Evolutionary conservation across 1,284 basidiomycete genomes (phyloP), one percentile per base, ranked within the genome.

Genomic region (Leccinum pallidistipes): DNA sequence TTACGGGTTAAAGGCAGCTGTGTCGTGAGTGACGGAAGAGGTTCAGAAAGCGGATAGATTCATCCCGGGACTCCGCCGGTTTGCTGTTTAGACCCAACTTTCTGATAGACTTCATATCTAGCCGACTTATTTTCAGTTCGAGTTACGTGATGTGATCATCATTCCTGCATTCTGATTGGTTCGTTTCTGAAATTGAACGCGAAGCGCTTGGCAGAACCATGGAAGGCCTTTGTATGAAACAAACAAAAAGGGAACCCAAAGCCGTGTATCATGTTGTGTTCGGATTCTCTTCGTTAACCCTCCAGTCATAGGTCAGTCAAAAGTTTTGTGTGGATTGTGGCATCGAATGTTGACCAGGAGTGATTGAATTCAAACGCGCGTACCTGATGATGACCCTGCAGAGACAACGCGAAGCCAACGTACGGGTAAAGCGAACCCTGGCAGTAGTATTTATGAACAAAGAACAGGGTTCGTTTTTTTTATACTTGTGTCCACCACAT

Each of bases 71-170:
- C 27, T 29, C 27, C 27, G 59, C 53, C 55, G 29, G 52, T 53
- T 61, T 45, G 18, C 21, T 36, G 55, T 65, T 29, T 66, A 24
- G 9, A 69, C 60, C 14, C 57, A 61, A 62, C 0, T 8, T 38
- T 62, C 57, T 62, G 59, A 69, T 68, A 67, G 52, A 31, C 34
- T 50, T 51, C 36, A 63, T 62, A 73, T 72, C 69, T 71, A 71
- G 70, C 63, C 70, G 71, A 66, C 50, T 61, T 47, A 65, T 67
- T 73, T 68, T 71, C 54, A 64, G 62, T 68, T 57, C 7, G 10
- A 40, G 18, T 69, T 70, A 72, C 68, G 66, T 71, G 60, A 70
- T 63, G 51, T 61, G 67, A 62, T 61, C 61, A 55, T 61, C 45
- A n/a, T 69, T 57, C 38, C n/a, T 18, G 29, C 58, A 38, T 3